Percentiles rank a stretch among this genome's conserved stretches.
Conservation (phyloP, 352 stramenopile genomes). For the Globisporangium acanthophoron region DNA sequence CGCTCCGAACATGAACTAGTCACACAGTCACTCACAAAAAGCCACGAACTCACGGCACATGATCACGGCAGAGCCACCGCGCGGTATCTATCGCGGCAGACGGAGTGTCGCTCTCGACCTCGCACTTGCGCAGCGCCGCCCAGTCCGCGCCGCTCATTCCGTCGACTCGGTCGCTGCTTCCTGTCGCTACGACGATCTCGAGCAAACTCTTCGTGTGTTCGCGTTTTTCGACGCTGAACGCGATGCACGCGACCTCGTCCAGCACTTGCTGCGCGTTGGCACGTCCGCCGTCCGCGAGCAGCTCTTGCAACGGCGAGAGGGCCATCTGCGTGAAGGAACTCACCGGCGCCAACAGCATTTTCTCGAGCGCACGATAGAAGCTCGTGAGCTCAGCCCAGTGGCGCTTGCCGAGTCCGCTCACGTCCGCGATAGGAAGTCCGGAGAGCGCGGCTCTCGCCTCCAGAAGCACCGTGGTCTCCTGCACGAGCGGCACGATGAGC, state of each 20-base stretch:
- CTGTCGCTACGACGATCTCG: slow-evolving; percentile 28
- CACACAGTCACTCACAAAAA: background rate
- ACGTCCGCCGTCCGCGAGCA: slow-evolving; percentile 31
- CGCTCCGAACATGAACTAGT: too few relatives aligned
- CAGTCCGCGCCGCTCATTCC: slow-evolving; percentile 15
- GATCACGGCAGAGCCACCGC: slow-evolving; percentile 43
- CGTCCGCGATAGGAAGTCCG: slow-evolving; percentile 23
- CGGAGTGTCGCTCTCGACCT: slow-evolving; percentile 16
- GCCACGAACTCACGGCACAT: slow-evolving; percentile 8
- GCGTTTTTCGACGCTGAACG: slow-evolving; percentile 59
- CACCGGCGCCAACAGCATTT: slow-evolving; percentile 38
- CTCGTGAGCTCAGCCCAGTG: slow-evolving; percentile 48
- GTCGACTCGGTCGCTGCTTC: background rate
- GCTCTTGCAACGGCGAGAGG: slow-evolving; percentile 44
- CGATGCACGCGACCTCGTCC: slow-evolving; percentile 42
- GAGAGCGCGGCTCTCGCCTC: slow-evolving; percentile 44
- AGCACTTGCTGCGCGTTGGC: slow-evolving; percentile 37
- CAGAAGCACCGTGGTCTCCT: slow-evolving; percentile 61
- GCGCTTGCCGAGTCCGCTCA: slow-evolving; percentile 32
- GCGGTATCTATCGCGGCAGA: slow-evolving; percentile 12
- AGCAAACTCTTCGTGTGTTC: slow-evolving; percentile 54
- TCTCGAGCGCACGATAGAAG: slow-evolving; percentile 57
- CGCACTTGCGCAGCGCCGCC: slow-evolving; percentile 32
- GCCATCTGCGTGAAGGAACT: slow-evolving; percentile 50
- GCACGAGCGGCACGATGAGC: slow-evolving; percentile 51